These are phyloP conservation scores for Chalaropsis ovoidea DNA, from an alignment of 2,329 filamentous ascomycete genomes.

Conservation along the genomic window DNA sequence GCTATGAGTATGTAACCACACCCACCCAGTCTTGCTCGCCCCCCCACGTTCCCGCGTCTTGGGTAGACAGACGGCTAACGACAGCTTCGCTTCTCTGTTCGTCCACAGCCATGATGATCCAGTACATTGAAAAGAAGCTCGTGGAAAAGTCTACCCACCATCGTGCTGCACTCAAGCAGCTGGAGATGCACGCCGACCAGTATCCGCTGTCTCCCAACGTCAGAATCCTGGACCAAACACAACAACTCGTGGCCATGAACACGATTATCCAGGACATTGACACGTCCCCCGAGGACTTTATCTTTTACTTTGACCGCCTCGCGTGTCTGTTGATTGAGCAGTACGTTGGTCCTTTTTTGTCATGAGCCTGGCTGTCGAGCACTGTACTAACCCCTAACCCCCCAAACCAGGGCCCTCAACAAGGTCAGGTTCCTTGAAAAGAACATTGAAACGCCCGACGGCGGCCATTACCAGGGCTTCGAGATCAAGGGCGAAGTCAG, in stretches of 20 bases:
- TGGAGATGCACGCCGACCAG: slow-evolving; percentile 62
- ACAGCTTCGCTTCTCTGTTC: not conserved
- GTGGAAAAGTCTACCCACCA: slow-evolving; percentile 77
- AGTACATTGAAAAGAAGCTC: slow-evolving; percentile 81
- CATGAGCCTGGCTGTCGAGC: too few relatives aligned
- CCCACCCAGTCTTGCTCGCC: not conserved
- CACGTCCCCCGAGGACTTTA: slow-evolving; percentile 77
- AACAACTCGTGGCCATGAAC: slow-evolving; percentile 77
- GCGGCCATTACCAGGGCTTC: slow-evolving; percentile 61
- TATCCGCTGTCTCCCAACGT: slow-evolving; percentile 66
- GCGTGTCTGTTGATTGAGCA: slow-evolving; percentile 74
- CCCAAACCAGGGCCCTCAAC: slow-evolving; percentile 54
- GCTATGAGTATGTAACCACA: slow-evolving; percentile 57
- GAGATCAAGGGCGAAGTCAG: slow-evolving; percentile 62
- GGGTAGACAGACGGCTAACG: not conserved
- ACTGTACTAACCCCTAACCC: too few relatives aligned
- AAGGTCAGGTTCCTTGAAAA: slow-evolving; percentile 58
- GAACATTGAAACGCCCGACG: slow-evolving; percentile 60
- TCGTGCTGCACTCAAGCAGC: slow-evolving; percentile 62
- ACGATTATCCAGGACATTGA: slow-evolving; percentile 77
- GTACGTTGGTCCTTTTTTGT: slow-evolving; percentile 33
- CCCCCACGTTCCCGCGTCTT: too few relatives aligned
- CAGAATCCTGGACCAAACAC: slow-evolving; percentile 61
- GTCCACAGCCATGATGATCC: slow-evolving; percentile 69
- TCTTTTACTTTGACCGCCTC: slow-evolving; percentile 93